A percentile compares a stretch with the other conserved stretches of the same genome.
Conservation (phyloP, 768 basidiomycete species). For the Daedaleopsis sinensis region DNA sequence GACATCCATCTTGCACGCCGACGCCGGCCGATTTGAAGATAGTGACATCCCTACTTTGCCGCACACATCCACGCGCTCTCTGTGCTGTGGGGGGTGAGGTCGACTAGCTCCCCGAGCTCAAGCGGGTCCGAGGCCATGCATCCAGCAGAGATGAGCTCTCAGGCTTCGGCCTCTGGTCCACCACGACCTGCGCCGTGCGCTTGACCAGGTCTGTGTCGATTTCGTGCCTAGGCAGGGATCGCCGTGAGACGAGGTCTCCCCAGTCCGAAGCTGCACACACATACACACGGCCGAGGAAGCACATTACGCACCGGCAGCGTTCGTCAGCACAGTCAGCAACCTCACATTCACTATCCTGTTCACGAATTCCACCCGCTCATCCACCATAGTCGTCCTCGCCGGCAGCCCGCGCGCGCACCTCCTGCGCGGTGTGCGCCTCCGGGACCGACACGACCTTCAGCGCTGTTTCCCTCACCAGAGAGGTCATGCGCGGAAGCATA, state of each 20-base stretch:
- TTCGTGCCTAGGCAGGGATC: conserved; percentile 46
- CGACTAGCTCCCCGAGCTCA: conserved; percentile 73
- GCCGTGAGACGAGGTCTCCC: background rate
- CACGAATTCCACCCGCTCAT: conserved; percentile 68
- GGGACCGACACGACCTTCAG: conserved; percentile 87
- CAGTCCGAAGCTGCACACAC: no score
- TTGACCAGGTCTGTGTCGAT: conserved; percentile 60
- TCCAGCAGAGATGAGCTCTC: conserved; percentile 71
- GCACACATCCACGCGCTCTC: conserved; percentile 16
- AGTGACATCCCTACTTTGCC: conserved; percentile 46
- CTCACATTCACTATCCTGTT: conserved; percentile 80
- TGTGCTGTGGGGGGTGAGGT: background rate
- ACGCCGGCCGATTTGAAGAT: conserved; percentile 91
- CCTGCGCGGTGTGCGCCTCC: conserved; percentile 36
- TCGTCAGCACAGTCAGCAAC: conserved; percentile 76
- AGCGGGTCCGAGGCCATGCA: conserved; percentile 44
- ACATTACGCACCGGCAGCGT: conserved; percentile 66
- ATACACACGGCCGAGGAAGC: background rate
- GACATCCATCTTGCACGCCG: conserved; percentile 89
- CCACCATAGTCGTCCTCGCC: conserved; percentile 74
- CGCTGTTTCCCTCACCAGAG: conserved; percentile 53
- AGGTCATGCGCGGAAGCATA: conserved; percentile 76
- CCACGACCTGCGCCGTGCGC: conserved; percentile 60
- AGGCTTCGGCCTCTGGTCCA: conserved; percentile 80
- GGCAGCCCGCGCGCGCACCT: conserved; percentile 57